Evolutionary conservation across 371 early-diverging fungal genomes (phyloP).

Genomic region (Mortierella polycephala): DNA sequence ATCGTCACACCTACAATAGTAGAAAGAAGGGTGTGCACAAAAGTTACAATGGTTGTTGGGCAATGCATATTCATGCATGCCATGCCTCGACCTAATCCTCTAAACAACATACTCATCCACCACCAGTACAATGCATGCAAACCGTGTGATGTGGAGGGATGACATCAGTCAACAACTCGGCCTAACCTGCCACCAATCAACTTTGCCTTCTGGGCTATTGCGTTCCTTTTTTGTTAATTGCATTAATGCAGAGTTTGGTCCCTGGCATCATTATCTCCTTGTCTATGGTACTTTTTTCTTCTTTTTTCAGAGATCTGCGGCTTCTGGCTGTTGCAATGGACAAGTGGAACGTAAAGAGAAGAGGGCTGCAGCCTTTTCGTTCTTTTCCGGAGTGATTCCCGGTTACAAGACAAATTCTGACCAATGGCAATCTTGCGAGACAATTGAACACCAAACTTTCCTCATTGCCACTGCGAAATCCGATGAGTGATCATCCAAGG

Average conservation of each 20-base stretch:
- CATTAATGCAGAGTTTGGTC: conserved; percentile 15
- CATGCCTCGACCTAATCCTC: too few relatives aligned
- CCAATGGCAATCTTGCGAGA: not conserved
- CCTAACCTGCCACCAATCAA: too few relatives aligned
- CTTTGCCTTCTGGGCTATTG: not conserved
- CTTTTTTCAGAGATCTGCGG: not conserved
- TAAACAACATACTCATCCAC: too few relatives aligned
- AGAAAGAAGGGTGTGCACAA: too few relatives aligned
- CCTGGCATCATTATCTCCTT: not conserved
- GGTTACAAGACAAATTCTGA: too few relatives aligned
- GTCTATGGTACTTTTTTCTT: not conserved
- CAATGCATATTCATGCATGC: too few relatives aligned
- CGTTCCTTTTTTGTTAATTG: conserved; percentile 15
- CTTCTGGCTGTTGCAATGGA: not conserved
- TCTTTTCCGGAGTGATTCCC: too few relatives aligned
- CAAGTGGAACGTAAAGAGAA: too few relatives aligned
- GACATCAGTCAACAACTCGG: not conserved
- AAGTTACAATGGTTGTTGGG: too few relatives aligned
- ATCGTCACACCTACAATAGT: too few relatives aligned
- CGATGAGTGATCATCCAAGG: not conserved
- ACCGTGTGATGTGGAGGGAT: not conserved
- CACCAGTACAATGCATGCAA: too few relatives aligned
- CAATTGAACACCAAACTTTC: not conserved
- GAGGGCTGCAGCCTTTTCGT: too few relatives aligned
- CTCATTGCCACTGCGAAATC: not conserved